Base-by-base conservation (phyloP, 2,329 filamentous ascomycete genomes). In the Colletotrichum spaethianum region DNA sequence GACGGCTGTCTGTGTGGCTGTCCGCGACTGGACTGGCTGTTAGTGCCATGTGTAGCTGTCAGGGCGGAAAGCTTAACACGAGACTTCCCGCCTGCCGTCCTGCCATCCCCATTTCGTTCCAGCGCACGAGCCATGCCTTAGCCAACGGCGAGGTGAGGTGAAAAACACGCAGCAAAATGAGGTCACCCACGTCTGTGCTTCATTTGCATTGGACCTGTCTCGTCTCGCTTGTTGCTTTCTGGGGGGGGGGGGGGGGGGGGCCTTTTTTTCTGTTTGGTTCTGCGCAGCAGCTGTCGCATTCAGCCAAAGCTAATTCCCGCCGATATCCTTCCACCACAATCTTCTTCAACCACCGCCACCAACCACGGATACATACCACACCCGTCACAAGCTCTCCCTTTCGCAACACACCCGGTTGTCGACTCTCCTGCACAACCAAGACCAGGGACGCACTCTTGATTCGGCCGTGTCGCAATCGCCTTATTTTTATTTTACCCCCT, bases 101-200 rank as follows among this genome's bases (percentile, higher is more conserved):
- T 2, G 50, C 57, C 63, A 63, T 36, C 48, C 38, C 20, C 42
- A 23, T 33, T 62, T 20, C 9, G 23, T 36, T 36, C 18, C 1
- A 18, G 36, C 12, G 48, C 67, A 67, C 67, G 63, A 42, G 60
- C 63, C 68, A 71, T n/a, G n/a, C 57, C 16, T n/a, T n/a, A n/a
- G 26, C 14, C 63, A 56, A 42, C 31, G 23, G 33, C 31, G 26
- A 64, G 38, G n/a, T 7, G 28, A 60, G 38, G 23, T 23, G 53
- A 40, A 60, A 53, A 63, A 67, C n/a, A 46, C 14, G 23, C 36
- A 36, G 26, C 7, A 28, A 55, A 69, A 72, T 72, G 65, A 72
- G 70, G 70, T 72, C 70, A 72, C 70, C 53, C 38, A 33, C 50
- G 69, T 63, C 69, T 23, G 69, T 69, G 69, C 59, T 38, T 36